Percentiles rank a stretch among this genome's conserved stretches.
Evolutionary conservation across 2,329 filamentous ascomycete genomes (phyloP).

Genomic region (Aspergillus sp.): DNA sequence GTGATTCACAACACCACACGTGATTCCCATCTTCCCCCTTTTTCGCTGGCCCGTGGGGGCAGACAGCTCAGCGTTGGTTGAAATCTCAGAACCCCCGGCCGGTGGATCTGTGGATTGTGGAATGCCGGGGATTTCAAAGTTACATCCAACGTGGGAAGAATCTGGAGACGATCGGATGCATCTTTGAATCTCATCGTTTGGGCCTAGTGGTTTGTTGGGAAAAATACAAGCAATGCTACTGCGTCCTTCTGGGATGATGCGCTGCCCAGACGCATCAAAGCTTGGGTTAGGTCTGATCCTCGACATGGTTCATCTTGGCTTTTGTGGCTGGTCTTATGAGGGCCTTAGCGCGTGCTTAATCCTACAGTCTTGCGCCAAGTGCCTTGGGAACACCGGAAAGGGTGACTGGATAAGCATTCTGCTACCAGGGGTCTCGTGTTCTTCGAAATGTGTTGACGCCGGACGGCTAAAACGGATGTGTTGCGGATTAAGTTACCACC

Average conservation of each 20-base stretch:
- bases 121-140: slow-evolving; percentile 6
- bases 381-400: neutral
- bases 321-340: slow-evolving; percentile 6
- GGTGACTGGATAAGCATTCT: neutral
- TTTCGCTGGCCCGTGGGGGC: neutral
- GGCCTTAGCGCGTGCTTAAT: slow-evolving; percentile 11
- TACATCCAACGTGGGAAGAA: neutral
- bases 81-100: too few species aligned
- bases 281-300: neutral
- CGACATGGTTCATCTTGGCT: slow-evolving; percentile 9
- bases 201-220: neutral
- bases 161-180: neutral
- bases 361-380: neutral
- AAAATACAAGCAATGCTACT: neutral
- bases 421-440: too few species aligned
- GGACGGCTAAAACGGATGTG: neutral
- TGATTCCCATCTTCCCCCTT: neutral
- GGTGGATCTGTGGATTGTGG: neutral
- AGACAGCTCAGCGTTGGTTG: too few species aligned
- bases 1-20: neutral
- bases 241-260: too few species aligned
- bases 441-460: too few species aligned
- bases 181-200: too few species aligned
- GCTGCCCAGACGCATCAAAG: too few species aligned
- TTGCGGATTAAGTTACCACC: neutral